A percentile compares a stretch with the other conserved stretches of the same genome.
Conservation (phyloP, 192 early-diverging fungal genomes). For the Entomortierella chlamydospora region DNA sequence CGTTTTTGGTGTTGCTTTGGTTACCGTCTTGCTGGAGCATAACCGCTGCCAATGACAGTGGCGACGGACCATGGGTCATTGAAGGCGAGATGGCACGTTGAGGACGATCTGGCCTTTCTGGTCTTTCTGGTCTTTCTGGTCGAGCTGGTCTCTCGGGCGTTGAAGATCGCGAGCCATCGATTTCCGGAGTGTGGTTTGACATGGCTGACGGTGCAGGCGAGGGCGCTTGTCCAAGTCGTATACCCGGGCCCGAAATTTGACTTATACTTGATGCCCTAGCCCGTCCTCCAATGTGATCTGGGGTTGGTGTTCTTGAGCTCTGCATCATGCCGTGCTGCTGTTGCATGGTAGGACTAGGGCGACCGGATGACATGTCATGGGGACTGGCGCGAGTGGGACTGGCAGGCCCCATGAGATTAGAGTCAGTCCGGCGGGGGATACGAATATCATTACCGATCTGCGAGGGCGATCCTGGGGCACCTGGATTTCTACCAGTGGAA, state of each 20-base stretch:
- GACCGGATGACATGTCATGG: slow-evolving; percentile 4
- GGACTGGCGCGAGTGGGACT: slow-evolving; percentile 11
- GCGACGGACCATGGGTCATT: slow-evolving; percentile 38
- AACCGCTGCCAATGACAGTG: slow-evolving; percentile 28
- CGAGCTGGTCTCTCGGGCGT: slow-evolving; percentile 46
- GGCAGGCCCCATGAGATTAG: slow-evolving; percentile 18
- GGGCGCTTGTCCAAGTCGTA: slow-evolving; percentile 27
- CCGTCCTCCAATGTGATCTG: slow-evolving; percentile 31
- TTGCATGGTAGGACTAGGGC: slow-evolving; percentile 11
- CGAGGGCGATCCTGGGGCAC: slow-evolving; percentile 11
- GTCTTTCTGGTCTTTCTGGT: slow-evolving; percentile 23
- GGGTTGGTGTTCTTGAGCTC: slow-evolving; percentile 27
- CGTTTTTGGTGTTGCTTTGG: neutral
- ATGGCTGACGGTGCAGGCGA: slow-evolving; percentile 17
- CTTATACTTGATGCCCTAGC: slow-evolving; percentile 38
- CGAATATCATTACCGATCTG: slow-evolving; percentile 2
- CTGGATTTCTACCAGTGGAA: neutral
- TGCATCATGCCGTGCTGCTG: slow-evolving; percentile 8
- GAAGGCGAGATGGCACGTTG: slow-evolving; percentile 42
- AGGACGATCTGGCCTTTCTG: slow-evolving; percentile 31
- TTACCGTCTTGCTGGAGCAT: slow-evolving; percentile 15
- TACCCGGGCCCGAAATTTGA: slow-evolving; percentile 9
- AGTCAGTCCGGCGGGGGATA: slow-evolving; percentile 42
- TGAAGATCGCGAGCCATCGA: slow-evolving; percentile 8
- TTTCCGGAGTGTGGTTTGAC: slow-evolving; percentile 2